phyloP scores from a whole-genome alignment of 1,284 basidiomycete species.

The Papiliotrema laurentii region DNA sequence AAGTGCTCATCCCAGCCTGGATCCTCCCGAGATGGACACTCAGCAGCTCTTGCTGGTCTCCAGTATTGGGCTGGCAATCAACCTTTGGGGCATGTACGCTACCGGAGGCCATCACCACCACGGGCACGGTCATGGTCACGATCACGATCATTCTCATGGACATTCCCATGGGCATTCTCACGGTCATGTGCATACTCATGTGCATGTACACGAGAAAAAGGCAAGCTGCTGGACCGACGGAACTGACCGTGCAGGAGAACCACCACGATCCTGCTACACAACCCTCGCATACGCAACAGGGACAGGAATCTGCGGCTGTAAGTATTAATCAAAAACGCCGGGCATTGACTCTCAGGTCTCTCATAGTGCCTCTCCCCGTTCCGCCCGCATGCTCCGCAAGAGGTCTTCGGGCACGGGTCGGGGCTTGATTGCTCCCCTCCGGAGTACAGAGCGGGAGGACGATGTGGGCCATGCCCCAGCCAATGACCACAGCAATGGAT shows the following conservation, averaged over 20 bases:
- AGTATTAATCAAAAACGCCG: too few relatives aligned
- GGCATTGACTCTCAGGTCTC: too few relatives aligned
- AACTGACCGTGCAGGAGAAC: slow-evolving; percentile 11
- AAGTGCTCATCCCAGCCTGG: slow-evolving; percentile 68
- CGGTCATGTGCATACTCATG: slow-evolving; percentile 11
- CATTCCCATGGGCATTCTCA: slow-evolving; percentile 19
- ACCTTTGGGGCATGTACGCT: slow-evolving; percentile 98
- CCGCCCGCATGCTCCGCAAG: background rate
- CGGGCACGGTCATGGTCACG: slow-evolving; percentile 57
- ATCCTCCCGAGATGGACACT: slow-evolving; percentile 98
- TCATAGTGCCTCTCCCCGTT: background rate
- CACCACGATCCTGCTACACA: too few relatives aligned
- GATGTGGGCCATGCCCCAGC: too few relatives aligned
- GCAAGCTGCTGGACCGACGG: background rate
- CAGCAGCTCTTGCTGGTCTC: slow-evolving; percentile 87
- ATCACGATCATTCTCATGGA: slow-evolving; percentile 22
- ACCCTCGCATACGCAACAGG: too few relatives aligned
- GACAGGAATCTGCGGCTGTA: too few relatives aligned
- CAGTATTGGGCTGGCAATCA: slow-evolving; percentile 82
- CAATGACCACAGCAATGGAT: too few relatives aligned
- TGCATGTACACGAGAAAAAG: slow-evolving; percentile 10
- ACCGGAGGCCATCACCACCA: slow-evolving; percentile 89
- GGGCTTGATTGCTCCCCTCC: too few relatives aligned
- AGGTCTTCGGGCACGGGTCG: background rate
- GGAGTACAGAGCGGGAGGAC: too few relatives aligned